These are phyloP conservation scores for Brassica juncea DNA, from an alignment of 345 rosid species.

Conservation along the genomic window DNA sequence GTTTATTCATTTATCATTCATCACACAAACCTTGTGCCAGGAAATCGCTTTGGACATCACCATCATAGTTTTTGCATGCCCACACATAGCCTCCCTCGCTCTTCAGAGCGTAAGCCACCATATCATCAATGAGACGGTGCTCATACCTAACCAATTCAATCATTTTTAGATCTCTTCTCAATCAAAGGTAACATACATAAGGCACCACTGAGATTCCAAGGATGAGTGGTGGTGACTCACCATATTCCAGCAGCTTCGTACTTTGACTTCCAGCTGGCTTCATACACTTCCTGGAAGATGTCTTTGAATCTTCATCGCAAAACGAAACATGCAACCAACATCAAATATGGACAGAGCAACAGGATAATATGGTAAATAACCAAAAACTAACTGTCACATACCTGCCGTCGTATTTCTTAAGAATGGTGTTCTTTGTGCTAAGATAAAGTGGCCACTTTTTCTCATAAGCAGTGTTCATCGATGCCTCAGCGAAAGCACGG, in stretches of 20 bases:
- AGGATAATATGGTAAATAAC: background rate
- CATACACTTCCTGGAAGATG: slow-evolving; percentile 96
- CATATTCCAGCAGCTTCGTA: slow-evolving; percentile 95
- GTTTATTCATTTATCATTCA: background rate
- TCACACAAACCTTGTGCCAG: slow-evolving; percentile 75
- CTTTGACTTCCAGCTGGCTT: slow-evolving; percentile 88
- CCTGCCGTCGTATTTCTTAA: slow-evolving; percentile 99
- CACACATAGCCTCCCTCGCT: slow-evolving; percentile 99
- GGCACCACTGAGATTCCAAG: background rate
- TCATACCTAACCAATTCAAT: slow-evolving; percentile 73
- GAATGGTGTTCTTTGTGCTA: slow-evolving; percentile 96
- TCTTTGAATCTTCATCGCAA: slow-evolving; percentile 78
- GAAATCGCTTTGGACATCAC: slow-evolving; percentile 99
- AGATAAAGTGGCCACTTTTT: slow-evolving; percentile 99
- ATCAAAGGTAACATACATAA: background rate
- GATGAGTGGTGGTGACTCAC: slow-evolving; percentile 41
- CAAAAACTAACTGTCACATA: slow-evolving; percentile 30
- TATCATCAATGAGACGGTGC: slow-evolving; percentile 98
- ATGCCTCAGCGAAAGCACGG: slow-evolving; percentile 87
- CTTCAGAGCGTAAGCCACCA: slow-evolving; percentile 97
- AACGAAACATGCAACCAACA: slow-evolving; percentile 16
- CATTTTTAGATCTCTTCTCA: background rate
- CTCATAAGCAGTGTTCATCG: slow-evolving; percentile 88
- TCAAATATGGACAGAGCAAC: background rate
- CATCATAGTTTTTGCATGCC: slow-evolving; percentile 99